phyloP scores from a whole-genome alignment of 306 rosid genomes.

The Cercis canadensis region DNA sequence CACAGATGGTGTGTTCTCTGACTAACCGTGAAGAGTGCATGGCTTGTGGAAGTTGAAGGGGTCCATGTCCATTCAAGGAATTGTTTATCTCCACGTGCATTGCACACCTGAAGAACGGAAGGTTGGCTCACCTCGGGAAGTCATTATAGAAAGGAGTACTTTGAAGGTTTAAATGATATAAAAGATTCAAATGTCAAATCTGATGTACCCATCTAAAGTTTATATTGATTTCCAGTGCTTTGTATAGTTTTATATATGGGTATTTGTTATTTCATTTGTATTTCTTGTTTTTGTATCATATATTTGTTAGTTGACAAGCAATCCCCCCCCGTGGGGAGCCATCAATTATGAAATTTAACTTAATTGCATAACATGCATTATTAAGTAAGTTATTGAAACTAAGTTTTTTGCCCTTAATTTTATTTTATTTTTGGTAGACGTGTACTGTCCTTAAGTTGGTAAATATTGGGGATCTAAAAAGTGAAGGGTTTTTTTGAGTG shows the following conservation, averaged over 20 bases:
- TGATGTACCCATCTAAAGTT: background rate
- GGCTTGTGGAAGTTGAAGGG: constrained; percentile 79
- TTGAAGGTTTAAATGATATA: background rate
- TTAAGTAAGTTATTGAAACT: no score
- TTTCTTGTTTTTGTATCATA: no score
- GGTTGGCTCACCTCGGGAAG: background rate
- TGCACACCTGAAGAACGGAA: background rate
- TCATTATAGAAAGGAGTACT: background rate
- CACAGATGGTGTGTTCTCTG: constrained; percentile 88
- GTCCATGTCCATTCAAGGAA: background rate
- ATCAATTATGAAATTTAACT: no score
- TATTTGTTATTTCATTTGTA: no score
- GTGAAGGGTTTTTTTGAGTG: no score
- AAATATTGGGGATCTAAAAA: no score
- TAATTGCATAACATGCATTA: no score
- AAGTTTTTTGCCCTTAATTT: no score
- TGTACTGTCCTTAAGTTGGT: no score
- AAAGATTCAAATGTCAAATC: background rate
- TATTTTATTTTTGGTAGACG: no score
- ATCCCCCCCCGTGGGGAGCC: no score
- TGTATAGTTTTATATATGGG: constrained; percentile 47
- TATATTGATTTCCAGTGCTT: constrained; percentile 5
- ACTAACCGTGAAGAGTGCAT: constrained; percentile 82
- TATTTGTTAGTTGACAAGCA: no score
- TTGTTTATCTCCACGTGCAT: background rate